Evolutionary conservation across 495 filamentous ascomycete species (phyloP).

Genomic region (Daldinia concentrica): DNA sequence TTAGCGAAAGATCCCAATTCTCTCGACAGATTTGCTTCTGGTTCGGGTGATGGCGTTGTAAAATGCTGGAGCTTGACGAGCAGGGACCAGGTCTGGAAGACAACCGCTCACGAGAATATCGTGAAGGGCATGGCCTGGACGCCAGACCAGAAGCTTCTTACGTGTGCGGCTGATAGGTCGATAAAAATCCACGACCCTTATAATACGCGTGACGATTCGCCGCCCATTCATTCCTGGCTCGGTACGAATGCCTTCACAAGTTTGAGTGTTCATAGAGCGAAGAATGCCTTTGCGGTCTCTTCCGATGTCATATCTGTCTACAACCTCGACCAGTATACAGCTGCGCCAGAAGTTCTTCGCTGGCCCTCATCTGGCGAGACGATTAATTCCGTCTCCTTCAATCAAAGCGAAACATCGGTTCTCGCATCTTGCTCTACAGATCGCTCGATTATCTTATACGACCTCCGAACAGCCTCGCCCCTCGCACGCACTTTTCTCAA

Average conservation of each 20-base stretch:
- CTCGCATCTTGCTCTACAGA: conserved; percentile 85
- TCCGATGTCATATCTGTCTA: conserved; percentile 87
- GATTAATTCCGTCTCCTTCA: conserved; percentile 90
- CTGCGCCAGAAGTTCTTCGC: conserved; percentile 79
- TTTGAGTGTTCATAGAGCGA: conserved; percentile 79
- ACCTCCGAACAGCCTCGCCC: conserved; percentile 86
- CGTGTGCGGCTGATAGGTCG: conserved; percentile 85
- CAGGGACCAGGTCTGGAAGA: conserved; percentile 80
- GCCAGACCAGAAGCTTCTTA: conserved; percentile 81
- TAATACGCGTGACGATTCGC: conserved; percentile 66
- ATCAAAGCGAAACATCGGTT: conserved; percentile 91
- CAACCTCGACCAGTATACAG: conserved; percentile 78
- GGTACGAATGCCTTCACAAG: conserved; percentile 84
- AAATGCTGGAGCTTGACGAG: conserved; percentile 93
- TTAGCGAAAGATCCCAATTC: conserved; percentile 76
- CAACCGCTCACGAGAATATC: conserved; percentile 75
- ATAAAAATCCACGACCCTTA: conserved; percentile 95
- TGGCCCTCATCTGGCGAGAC: conserved; percentile 92
- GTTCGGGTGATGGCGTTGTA: conserved; percentile 84
- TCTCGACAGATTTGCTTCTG: conserved; percentile 77
- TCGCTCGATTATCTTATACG: conserved; percentile 81
- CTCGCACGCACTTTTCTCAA: conserved; percentile 80
- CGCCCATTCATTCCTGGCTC: conserved; percentile 82
- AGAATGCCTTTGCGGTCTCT: conserved; percentile 78
- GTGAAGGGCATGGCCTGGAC: conserved; percentile 94